A percentile compares a stretch with the other conserved stretches of the same genome.
Evolutionary conservation across 768 basidiomycete species (phyloP).

Genomic region (Phaeotremella skinneri): DNA sequence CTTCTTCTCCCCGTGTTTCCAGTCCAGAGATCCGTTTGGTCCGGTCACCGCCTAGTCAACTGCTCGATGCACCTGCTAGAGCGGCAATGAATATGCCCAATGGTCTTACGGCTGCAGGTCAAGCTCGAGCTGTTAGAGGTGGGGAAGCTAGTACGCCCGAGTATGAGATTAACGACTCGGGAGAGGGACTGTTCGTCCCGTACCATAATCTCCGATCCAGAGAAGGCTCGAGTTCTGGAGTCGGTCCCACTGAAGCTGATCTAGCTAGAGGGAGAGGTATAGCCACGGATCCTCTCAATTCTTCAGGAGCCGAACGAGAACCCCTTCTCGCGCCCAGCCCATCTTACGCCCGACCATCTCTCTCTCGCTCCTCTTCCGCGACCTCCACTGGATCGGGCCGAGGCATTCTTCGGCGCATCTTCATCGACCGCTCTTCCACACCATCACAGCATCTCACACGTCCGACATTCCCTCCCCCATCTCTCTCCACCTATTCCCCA

Average conservation of each 20-base stretch:
- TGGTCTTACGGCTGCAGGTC: constrained; percentile 37
- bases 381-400: constrained; percentile 29
- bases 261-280: background rate
- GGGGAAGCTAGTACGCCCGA: constrained; percentile 42
- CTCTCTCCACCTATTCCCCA: constrained; percentile 49
- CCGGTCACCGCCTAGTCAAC: constrained; percentile 34
- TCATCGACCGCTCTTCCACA: constrained; percentile 46
- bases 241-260: background rate
- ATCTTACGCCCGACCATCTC: constrained; percentile 15
- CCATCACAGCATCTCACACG: constrained; percentile 47
- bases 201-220: constrained; percentile 1
- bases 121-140: constrained; percentile 46
- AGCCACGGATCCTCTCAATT: background rate
- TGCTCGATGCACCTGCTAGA: constrained; percentile 48
- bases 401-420: constrained; percentile 42
- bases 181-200: constrained; percentile 1
- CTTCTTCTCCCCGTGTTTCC: background rate
- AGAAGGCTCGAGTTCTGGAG: constrained; percentile 1
- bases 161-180: constrained; percentile 32
- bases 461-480: constrained; percentile 51
- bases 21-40: constrained; percentile 18
- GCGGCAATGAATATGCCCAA: constrained; percentile 50
- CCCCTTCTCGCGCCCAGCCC: constrained; percentile 27
- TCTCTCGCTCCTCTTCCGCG: constrained; percentile 39
- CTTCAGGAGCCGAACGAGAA: constrained; percentile 16